Evolutionary conservation across 2,329 filamentous ascomycete genomes (phyloP).

Genomic region (Ambrosiella xylebori): DNA sequence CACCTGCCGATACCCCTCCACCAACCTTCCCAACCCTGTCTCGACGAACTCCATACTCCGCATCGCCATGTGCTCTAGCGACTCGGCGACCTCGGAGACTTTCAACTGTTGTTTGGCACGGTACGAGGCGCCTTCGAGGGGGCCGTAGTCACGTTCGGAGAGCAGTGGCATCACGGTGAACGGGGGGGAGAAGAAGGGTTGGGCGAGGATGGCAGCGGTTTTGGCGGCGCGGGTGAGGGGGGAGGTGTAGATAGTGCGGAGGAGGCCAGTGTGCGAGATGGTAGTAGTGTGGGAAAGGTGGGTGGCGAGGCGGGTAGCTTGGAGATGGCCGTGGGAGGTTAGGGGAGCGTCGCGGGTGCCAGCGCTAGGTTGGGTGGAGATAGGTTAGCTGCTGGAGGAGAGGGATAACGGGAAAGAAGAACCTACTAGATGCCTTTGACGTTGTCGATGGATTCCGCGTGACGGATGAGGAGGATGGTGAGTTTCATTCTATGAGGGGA

Average conservation of each 20-base stretch:
- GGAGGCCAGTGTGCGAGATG: constrained; percentile 15
- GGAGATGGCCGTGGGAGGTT: constrained; percentile 66
- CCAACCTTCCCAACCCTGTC: constrained; percentile 27
- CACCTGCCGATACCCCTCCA: background rate
- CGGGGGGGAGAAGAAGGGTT: constrained; percentile 28
- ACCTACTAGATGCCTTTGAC: constrained; percentile 57
- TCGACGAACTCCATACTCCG: constrained; percentile 52
- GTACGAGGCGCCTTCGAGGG: constrained; percentile 48
- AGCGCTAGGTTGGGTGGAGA: constrained; percentile 30
- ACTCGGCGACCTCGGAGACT: constrained; percentile 42
- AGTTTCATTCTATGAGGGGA: background rate
- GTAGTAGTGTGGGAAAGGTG: constrained; percentile 30
- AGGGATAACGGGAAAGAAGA: background rate
- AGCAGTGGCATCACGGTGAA: constrained; percentile 24
- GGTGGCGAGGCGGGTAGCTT: constrained; percentile 53
- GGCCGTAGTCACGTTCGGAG: constrained; percentile 60
- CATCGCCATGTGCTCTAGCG: constrained; percentile 44
- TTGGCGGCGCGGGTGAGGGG: constrained; percentile 55
- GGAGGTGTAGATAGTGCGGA: constrained; percentile 54
- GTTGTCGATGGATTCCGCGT: constrained; percentile 85
- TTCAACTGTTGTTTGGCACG: constrained; percentile 18
- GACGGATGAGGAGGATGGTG: constrained; percentile 55
- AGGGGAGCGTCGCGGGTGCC: constrained; percentile 65
- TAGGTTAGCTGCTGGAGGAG: constrained; percentile 7
- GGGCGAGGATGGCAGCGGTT: constrained; percentile 50